Conservation (phyloP, 2,329 filamentous ascomycete species). For the Venturia oleaginea region DNA sequence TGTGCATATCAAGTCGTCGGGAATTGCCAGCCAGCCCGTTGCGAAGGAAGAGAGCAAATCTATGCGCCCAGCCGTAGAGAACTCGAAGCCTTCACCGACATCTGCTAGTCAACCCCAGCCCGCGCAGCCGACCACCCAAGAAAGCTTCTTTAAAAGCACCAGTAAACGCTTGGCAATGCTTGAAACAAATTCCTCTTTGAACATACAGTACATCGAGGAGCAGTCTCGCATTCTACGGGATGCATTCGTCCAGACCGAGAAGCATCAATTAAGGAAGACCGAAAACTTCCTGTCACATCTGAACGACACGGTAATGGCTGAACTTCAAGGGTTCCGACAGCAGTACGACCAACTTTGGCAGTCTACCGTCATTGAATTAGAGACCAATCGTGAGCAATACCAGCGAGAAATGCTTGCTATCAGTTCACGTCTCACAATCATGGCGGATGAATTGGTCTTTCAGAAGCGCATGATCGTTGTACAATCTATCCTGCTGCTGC, state of each 20-base stretch:
- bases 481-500: slow-evolving; percentile 76
- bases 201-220: slow-evolving; percentile 91
- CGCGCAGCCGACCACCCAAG: slow-evolving; percentile 76
- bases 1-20: not conserved
- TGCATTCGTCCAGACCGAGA: slow-evolving; percentile 77
- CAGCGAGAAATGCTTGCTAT: slow-evolving; percentile 77
- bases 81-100: slow-evolving; percentile 10
- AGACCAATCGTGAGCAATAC: slow-evolving; percentile 77
- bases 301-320: slow-evolving; percentile 78
- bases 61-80: not conserved
- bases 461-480: slow-evolving; percentile 89
- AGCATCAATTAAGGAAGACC: slow-evolving; percentile 76
- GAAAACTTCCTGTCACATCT: slow-evolving; percentile 71
- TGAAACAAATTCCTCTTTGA: slow-evolving; percentile 86
- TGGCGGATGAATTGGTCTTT: slow-evolving; percentile 83
- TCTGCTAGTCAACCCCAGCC: slow-evolving; percentile 34
- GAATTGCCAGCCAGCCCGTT: not conserved
- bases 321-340: slow-evolving; percentile 64
- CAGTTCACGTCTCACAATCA: slow-evolving; percentile 67
- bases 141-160: slow-evolving; percentile 95
- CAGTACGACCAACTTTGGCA: slow-evolving; percentile 98
- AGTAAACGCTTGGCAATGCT: slow-evolving; percentile 86
- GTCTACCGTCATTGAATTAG: slow-evolving; percentile 83
- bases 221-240: slow-evolving; percentile 86
- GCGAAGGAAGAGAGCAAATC: not conserved